These are phyloP conservation scores for Skeletonema tropicum DNA, from an alignment of 108 stramenopile species.

Conservation along the genomic window DNA sequence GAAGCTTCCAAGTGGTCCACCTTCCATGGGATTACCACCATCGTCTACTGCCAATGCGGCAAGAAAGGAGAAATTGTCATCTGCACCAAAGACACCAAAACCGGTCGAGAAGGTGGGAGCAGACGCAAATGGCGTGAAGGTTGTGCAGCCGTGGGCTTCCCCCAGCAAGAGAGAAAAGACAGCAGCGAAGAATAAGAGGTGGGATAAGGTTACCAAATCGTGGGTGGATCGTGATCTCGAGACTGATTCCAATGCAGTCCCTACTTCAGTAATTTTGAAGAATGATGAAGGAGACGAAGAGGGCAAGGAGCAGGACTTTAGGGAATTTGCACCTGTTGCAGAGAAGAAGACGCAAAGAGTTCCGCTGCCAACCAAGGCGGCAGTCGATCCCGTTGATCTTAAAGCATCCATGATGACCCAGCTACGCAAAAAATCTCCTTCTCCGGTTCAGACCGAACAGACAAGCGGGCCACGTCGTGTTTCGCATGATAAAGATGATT, in stretches of 20 bases:
- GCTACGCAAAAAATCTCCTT: background rate
- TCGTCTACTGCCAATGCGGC: background rate
- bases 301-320: background rate
- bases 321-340: background rate
- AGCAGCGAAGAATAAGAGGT: constrained; percentile 9
- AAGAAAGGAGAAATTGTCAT: background rate
- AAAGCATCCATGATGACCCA: background rate
- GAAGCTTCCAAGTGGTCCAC: constrained; percentile 7
- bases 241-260: background rate
- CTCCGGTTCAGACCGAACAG: background rate
- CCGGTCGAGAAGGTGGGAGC: background rate
- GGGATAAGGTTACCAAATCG: constrained; percentile 8
- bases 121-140: background rate
- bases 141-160: constrained; percentile 1
- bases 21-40: constrained; percentile 6
- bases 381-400: background rate
- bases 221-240: constrained; percentile 10
- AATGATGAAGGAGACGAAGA: background rate
- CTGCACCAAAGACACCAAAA: background rate
- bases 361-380: background rate
- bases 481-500: background rate
- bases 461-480: background rate
- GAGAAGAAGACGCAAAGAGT: background rate
- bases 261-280: background rate
- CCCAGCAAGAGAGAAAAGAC: constrained; percentile 2